Evolutionary conservation across 2,329 filamentous ascomycete genomes (phyloP).

Genomic region (Thelonectria discophora): DNA sequence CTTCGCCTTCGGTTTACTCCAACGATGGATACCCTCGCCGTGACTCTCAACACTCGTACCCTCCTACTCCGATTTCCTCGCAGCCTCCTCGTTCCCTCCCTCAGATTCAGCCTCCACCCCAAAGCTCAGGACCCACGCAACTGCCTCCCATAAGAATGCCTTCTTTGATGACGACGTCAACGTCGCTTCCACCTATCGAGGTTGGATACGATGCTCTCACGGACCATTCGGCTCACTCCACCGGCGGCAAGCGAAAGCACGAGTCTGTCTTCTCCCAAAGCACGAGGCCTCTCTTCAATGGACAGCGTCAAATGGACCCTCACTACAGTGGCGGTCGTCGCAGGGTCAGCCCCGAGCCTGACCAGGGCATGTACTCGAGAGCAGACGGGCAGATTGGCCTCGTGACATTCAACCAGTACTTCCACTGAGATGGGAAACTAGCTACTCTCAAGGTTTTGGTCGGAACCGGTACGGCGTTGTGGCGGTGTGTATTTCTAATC

Average conservation of each 20-base stretch:
- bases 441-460: constrained; percentile 4
- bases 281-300: constrained; percentile 47
- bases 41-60: constrained; percentile 44
- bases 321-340: constrained; percentile 41
- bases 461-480: constrained; percentile 34
- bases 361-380: constrained; percentile 47
- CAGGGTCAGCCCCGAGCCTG: constrained; percentile 41
- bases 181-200: constrained; percentile 49
- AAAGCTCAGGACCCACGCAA: constrained; percentile 23
- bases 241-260: constrained; percentile 51
- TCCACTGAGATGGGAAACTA: constrained; percentile 21
- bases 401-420: constrained; percentile 45
- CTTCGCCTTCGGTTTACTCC: constrained; percentile 49
- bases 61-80: constrained; percentile 40
- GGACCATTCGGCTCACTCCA: constrained; percentile 38
- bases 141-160: constrained; percentile 51
- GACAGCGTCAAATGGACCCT: constrained; percentile 49
- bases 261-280: constrained; percentile 47
- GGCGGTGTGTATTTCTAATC: constrained; percentile 40
- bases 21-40: constrained; percentile 42
- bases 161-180: constrained; percentile 47
- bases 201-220: constrained; percentile 45
- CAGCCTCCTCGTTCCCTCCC: constrained; percentile 36
- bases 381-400: constrained; percentile 47
- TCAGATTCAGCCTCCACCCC: constrained; percentile 26